Base-by-base conservation (phyloP, 345 rosid species). In the Eutrema heterophyllum region DNA sequence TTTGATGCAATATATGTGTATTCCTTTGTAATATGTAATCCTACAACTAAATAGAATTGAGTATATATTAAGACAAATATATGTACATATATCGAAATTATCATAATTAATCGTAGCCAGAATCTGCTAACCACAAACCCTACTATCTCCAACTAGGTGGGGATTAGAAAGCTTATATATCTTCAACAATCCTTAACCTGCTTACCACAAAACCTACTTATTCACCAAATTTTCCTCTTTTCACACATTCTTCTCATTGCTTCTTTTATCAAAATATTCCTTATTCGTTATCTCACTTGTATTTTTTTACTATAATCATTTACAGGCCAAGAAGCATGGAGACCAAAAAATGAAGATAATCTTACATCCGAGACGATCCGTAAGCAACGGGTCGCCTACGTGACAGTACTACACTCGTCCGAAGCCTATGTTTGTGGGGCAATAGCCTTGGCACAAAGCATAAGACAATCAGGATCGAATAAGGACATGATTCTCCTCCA, bases 401-500 rank as follows among this genome's bases (percentile, higher is more conserved):
- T 78, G 27, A 91, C 97, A 5, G 80, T 95, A 11, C 89, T 95
- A 39, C 97, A 91, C 64, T 91, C 99, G 0, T 89, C 97, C 0
- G 97, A 91, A 56, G 83, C 84, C 27, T 94, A 91, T 63, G 97
- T 95, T 0, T 91, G 97, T 32, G 99, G 97, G 1, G 99, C 99
- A 36, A 92, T 91, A 27, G 86, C 97, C 9, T 73, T 95, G 64
- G 99, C 89, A 3, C 95, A 85, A 39, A 95, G 97, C 78, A 87
- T 95, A 50, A 78, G 69, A 9, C 89, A 78, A 39, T 81, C 84
- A 13, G 80, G 82, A 72, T 86, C 97, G 0, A 77, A 76, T 0
- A 61, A 52, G 14, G 93, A 84, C 72, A 83, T 91, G 10, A 66
- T 95, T 80, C 92, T 95, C 24, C 92, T 91, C 10, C 87, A 89